Conservation (phyloP, 2,329 filamentous ascomycete genomes). For the Clathrospora elynae region DNA sequence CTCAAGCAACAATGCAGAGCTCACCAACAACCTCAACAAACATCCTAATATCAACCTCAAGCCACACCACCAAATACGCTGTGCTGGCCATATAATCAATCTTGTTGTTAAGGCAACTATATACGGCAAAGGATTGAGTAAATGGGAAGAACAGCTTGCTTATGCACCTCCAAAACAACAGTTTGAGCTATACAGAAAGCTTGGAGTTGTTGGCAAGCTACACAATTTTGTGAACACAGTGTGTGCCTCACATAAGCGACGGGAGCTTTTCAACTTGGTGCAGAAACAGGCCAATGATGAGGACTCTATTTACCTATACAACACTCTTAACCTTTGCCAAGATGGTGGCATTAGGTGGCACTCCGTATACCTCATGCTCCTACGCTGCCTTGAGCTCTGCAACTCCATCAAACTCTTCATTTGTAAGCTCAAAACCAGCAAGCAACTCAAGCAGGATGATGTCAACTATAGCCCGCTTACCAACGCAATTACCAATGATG, state of each 20-base stretch:
- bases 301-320: neutral
- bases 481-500: neutral
- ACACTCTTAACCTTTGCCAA: neutral
- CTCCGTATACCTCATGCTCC: neutral
- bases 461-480: neutral
- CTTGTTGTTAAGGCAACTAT: no score
- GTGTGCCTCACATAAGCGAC: constrained; percentile 1
- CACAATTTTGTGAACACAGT: constrained; percentile 6
- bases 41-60: neutral
- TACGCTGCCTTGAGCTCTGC: neutral
- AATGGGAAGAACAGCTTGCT: constrained; percentile 4
- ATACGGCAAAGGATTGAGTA: neutral
- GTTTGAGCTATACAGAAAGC: neutral
- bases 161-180: neutral
- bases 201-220: constrained; percentile 2
- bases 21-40: neutral
- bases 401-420: neutral
- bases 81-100: constrained; percentile 1
- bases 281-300: neutral
- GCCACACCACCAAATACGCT: neutral
- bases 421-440: neutral
- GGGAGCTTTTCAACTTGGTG: neutral
- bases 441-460: no score
- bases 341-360: neutral
- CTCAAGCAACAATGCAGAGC: neutral